phyloP scores from a whole-genome alignment of 345 rosid species.

The Acer saccharum region DNA sequence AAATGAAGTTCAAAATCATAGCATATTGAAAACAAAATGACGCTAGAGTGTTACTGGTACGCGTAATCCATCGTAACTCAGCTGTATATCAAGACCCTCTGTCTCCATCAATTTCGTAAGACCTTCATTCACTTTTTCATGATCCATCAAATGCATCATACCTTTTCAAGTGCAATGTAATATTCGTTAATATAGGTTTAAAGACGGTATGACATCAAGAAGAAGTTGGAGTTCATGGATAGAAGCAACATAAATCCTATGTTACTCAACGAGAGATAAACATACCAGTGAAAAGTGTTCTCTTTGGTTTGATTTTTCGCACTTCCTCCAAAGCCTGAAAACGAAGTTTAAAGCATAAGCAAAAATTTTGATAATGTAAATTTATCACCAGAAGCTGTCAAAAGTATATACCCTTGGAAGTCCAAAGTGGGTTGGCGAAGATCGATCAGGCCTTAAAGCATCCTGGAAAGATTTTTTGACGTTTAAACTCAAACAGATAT shows the following conservation, averaged over 20 bases:
- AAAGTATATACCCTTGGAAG: constrained; percentile 69
- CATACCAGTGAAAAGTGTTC: constrained; percentile 85
- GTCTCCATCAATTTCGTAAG: constrained; percentile 58
- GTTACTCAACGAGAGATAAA: neutral
- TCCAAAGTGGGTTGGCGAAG: constrained; percentile 91
- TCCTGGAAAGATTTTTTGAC: constrained; percentile 50
- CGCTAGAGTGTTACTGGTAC: constrained; percentile 57
- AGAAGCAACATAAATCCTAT: neutral
- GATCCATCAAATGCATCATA: constrained; percentile 98
- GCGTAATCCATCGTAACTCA: constrained; percentile 88
- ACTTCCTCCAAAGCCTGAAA: constrained; percentile 85
- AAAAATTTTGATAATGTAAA: neutral
- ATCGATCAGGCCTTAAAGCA: constrained; percentile 84
- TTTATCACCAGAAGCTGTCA: neutral
- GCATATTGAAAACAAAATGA: neutral
- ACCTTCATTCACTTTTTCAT: constrained; percentile 63
- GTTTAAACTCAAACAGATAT: neutral
- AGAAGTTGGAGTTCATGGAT: neutral
- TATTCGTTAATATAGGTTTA: neutral
- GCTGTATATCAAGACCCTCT: constrained; percentile 71
- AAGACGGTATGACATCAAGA: neutral
- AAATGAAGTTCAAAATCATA: neutral
- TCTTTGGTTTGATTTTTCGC: constrained; percentile 76
- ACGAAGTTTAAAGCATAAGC: neutral
- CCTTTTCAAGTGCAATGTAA: constrained; percentile 37